Evolutionary conservation across 2,329 filamentous ascomycete genomes (phyloP).

Genomic region (Penicillium freii): DNA sequence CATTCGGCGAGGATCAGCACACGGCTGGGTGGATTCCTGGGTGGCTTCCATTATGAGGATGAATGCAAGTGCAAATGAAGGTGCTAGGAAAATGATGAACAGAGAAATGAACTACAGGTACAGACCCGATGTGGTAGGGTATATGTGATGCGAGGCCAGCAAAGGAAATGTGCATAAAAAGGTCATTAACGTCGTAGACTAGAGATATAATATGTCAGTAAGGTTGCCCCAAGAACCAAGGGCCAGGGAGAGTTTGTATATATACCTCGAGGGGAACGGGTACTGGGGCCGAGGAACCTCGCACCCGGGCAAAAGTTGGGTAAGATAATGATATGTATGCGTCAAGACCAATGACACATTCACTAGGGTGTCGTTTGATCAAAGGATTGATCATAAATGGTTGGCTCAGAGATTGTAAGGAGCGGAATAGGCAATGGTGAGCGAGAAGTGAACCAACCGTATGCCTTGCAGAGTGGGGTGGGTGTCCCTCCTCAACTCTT

Average conservation of each 20-base stretch:
- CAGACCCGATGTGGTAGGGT: slow-evolving; percentile 19
- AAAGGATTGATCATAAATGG: too few species aligned
- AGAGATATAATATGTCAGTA: slow-evolving; percentile 7
- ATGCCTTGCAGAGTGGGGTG: slow-evolving; percentile 5
- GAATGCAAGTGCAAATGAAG: slow-evolving; percentile 6
- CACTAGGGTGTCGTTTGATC: slow-evolving; percentile 2
- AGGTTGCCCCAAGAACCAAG: not conserved
- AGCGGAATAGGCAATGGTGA: not conserved
- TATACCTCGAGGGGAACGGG: slow-evolving; percentile 14
- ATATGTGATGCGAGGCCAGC: slow-evolving; percentile 22
- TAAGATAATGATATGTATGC: not conserved
- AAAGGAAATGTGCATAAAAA: slow-evolving; percentile 26
- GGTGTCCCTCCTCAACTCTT: slow-evolving; percentile 1
- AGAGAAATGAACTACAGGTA: slow-evolving; percentile 17
- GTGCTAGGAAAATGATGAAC: slow-evolving; percentile 15
- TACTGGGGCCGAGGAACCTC: not conserved
- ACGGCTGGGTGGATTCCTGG: slow-evolving; percentile 70
- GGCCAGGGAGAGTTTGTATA: slow-evolving; percentile 7
- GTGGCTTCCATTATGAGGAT: slow-evolving; percentile 46
- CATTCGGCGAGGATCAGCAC: slow-evolving; percentile 74
- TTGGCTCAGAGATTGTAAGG: not conserved
- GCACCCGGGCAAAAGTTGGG: slow-evolving; percentile 7
- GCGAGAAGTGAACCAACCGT: not conserved
- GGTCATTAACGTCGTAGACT: slow-evolving; percentile 26
- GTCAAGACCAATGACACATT: not conserved